Conservation (phyloP, 2,329 filamentous ascomycete species). For the Cucurbitaria berberidis region DNA sequence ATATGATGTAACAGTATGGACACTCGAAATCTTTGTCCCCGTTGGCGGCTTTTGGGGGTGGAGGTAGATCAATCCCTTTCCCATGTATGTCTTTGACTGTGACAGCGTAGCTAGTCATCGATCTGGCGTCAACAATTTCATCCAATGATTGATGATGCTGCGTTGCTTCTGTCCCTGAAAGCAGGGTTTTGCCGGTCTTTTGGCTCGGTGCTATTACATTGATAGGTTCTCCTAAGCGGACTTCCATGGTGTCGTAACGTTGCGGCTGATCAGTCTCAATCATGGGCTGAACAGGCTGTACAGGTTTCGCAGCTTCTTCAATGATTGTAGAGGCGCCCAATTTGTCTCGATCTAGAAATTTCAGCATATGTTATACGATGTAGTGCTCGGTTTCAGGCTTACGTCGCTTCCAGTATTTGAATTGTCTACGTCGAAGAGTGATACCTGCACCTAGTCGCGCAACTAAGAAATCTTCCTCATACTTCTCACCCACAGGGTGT, state of each 20-base stretch:
- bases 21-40: slow-evolving; percentile 48
- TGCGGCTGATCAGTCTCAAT: slow-evolving; percentile 9
- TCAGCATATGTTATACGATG: neutral
- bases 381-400: neutral
- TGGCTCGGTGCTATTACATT: slow-evolving; percentile 36
- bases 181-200: slow-evolving; percentile 40
- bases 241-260: slow-evolving; percentile 23
- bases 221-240: slow-evolving; percentile 6
- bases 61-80: slow-evolving; percentile 40
- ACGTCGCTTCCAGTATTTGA: slow-evolving; percentile 48
- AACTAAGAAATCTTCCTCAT: slow-evolving; percentile 30
- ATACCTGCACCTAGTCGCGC: slow-evolving; percentile 37
- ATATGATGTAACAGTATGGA: slow-evolving; percentile 49
- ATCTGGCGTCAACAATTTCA: slow-evolving; percentile 45
- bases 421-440: slow-evolving; percentile 45
- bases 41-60: slow-evolving; percentile 40
- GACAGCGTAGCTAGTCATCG: slow-evolving; percentile 46
- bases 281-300: slow-evolving; percentile 1
- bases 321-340: slow-evolving; percentile 28
- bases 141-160: slow-evolving; percentile 46
- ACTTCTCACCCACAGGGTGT: slow-evolving; percentile 7
- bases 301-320: slow-evolving; percentile 21
- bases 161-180: slow-evolving; percentile 48
- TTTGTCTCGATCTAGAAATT: slow-evolving; percentile 39
- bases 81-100: slow-evolving; percentile 45